A percentile compares a stretch with the other conserved stretches of the same genome.
phyloP scores from a whole-genome alignment of 306 rosid species.

The Quercus alba region DNA sequence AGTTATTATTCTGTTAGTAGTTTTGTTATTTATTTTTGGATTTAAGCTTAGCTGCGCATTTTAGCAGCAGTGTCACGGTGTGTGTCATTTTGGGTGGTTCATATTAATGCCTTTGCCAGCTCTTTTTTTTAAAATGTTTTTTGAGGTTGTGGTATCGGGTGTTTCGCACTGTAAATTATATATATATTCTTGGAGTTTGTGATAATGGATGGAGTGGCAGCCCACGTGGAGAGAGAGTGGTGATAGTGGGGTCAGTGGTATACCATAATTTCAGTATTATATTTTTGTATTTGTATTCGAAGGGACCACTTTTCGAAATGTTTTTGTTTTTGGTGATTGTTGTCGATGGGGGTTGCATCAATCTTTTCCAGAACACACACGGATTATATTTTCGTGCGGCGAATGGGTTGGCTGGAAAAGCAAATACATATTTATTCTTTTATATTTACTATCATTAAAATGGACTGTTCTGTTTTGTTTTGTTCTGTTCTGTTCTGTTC shows the following conservation, averaged over 20 bases:
- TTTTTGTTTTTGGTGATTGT: not conserved
- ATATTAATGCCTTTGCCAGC: not conserved
- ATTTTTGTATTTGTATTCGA: not conserved
- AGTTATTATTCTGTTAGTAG: conserved; percentile 4
- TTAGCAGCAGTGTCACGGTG: not conserved
- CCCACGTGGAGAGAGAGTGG: conserved; percentile 26
- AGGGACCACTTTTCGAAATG: not conserved
- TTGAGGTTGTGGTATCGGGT: not conserved
- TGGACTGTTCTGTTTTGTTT: no score
- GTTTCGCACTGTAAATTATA: not conserved
- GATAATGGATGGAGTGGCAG: not conserved
- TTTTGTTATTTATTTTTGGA: conserved; percentile 15
- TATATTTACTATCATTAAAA: not conserved
- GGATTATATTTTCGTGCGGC: conserved; percentile 26
- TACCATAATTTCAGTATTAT: not conserved
- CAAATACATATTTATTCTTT: not conserved
- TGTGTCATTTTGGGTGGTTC: not conserved
- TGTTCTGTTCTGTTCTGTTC: no score
- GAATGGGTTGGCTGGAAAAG: conserved; percentile 15
- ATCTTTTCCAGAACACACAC: conserved; percentile 20
- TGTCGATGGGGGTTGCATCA: not conserved
- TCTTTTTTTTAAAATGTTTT: not conserved
- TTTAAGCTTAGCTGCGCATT: conserved; percentile 26
- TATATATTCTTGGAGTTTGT: not conserved
- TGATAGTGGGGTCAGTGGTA: conserved; percentile 37